Evolutionary conservation across 441 rosid genomes (phyloP), one percentile per base, ranked within the genome.

Genomic region (Adansonia madagascariensis): DNA sequence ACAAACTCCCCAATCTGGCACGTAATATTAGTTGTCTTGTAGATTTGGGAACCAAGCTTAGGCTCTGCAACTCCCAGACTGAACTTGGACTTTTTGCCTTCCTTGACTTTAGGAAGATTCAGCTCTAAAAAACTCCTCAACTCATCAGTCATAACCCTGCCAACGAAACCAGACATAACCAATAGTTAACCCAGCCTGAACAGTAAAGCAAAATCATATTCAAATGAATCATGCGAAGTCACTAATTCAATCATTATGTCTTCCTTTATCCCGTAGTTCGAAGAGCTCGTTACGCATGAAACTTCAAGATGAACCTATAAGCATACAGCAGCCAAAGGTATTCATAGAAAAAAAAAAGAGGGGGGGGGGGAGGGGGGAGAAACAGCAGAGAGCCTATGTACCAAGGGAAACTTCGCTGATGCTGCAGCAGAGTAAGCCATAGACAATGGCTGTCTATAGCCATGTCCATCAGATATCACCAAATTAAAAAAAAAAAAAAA

Each of bases 71-170:
- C 86, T 72, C 99, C 99, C 77, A 96, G 80, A 82, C 92, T 92
- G 72, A 90, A 96, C 83, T 92, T 96, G 4, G 95, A 78, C 81
- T 92, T 96, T 92, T 94, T 94, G 78, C 96, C 93, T 75, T 89
- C 97, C 84, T 95, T 91, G 27, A 94, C 98, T 80, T 92, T 94
- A 7, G 98, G 98, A 44, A 96, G 95, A 87, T 91, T 96, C 73
- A 96, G 75, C 88, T 94, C 98, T 81, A 94, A 85, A 71, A 94
- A 91, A 79, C 85, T 92, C 84, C 96, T 89, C 83, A 95, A 84
- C 78, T 95, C 98, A 63, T 94, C 92, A 5, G 94, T 94, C 98
- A 93, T 91, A 91, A 79, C 57, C 99, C 97, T 94, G 82, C 46
- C 63, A 82, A 56, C 15, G 27, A 80, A 57, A 31, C 27, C 62